These are phyloP conservation scores for Suillus weaverae DNA, from an alignment of 768 basidiomycete species.

Conservation along the genomic window DNA sequence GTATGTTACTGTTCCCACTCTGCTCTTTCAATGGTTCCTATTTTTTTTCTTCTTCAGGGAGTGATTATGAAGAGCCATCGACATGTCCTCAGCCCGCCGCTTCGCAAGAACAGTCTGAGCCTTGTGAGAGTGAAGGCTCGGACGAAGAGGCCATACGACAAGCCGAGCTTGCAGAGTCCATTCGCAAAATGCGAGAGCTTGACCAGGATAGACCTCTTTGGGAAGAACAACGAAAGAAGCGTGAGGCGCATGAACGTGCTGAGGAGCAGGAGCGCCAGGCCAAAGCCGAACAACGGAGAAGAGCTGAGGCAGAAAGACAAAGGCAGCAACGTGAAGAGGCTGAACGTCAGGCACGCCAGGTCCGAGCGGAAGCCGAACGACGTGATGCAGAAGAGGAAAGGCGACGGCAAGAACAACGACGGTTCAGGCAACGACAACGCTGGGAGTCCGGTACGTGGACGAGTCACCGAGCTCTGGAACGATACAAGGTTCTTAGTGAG, in stretches of 20 bases:
- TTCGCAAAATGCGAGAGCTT: slow-evolving; percentile 66
- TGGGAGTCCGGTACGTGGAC: slow-evolving; percentile 69
- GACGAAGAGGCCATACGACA: slow-evolving; percentile 40
- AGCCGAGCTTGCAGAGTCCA: slow-evolving; percentile 59
- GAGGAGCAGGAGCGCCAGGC: slow-evolving; percentile 43
- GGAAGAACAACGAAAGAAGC: slow-evolving; percentile 53
- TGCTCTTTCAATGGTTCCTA: neutral
- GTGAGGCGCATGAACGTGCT: slow-evolving; percentile 41
- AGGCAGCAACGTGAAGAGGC: slow-evolving; percentile 26
- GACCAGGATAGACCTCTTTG: slow-evolving; percentile 63
- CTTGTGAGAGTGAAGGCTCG: neutral
- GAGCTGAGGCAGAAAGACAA: slow-evolving; percentile 32
- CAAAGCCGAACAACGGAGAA: slow-evolving; percentile 34
- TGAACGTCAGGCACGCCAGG: slow-evolving; percentile 23
- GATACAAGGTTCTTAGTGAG: slow-evolving; percentile 59
- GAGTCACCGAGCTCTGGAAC: slow-evolving; percentile 63
- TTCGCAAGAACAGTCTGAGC: slow-evolving; percentile 4
- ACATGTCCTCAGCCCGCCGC: slow-evolving; percentile 3
- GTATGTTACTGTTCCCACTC: neutral
- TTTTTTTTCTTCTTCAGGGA: neutral
- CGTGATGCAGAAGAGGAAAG: slow-evolving; percentile 35
- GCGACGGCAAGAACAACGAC: slow-evolving; percentile 41
- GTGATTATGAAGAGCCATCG: neutral
- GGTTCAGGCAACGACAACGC: slow-evolving; percentile 48
- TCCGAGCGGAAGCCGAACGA: slow-evolving; percentile 30